Conservation (phyloP, 352 stramenopile species). For the Thalassiosira exigua region DNA sequence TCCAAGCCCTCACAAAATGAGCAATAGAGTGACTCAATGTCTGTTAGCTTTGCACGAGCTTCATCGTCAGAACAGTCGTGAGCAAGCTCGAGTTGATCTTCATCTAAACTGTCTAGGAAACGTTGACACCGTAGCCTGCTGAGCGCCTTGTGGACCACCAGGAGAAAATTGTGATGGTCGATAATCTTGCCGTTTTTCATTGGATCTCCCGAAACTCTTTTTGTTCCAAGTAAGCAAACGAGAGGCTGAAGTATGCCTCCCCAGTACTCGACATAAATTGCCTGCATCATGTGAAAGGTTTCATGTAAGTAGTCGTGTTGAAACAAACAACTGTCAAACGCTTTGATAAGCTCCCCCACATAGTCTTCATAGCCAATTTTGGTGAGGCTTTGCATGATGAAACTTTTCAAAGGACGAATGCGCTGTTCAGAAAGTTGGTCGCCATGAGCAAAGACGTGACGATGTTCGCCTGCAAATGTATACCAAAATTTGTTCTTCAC, state of each 20-base stretch:
- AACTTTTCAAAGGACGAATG: not conserved
- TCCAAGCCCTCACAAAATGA: constrained; percentile 3
- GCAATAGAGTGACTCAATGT: not conserved
- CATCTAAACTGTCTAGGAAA: not conserved
- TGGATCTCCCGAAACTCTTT: constrained; percentile 8
- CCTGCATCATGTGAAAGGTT: constrained; percentile 5
- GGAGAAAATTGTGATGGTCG: constrained; percentile 25
- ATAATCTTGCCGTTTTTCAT: constrained; percentile 9
- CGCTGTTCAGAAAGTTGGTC: constrained; percentile 7
- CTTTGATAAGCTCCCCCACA: not conserved
- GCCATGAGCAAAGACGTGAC: not conserved
- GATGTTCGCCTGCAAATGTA: not conserved
- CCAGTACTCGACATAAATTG: constrained; percentile 19
- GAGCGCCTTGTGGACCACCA: not conserved
- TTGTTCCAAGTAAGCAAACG: not conserved
- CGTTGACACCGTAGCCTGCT: not conserved
- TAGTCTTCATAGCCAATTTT: constrained; percentile 34
- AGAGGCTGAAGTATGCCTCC: constrained; percentile 21
- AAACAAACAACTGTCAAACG: not conserved
- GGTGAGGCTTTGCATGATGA: constrained; percentile 5
- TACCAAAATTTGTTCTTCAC: not conserved
- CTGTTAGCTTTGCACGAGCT: not conserved
- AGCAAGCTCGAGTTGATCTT: not conserved
- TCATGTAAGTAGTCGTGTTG: constrained; percentile 32
- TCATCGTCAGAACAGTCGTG: not conserved